Conservation (phyloP, 179 eudicot genomes). For the Vitellaria paradoxa region DNA sequence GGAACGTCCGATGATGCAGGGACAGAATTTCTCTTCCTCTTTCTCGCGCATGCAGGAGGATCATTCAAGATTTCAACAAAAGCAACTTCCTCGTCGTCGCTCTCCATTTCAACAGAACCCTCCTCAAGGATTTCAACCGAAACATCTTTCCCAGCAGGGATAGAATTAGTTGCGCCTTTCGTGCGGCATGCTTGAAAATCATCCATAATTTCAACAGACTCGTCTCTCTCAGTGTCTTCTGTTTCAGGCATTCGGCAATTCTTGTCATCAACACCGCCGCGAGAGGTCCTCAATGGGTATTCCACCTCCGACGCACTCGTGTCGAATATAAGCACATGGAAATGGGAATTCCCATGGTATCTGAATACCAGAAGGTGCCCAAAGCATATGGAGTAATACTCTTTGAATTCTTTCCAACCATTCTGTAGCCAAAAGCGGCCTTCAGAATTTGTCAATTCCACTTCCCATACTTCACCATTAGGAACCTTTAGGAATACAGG, state of each 20-base stretch:
- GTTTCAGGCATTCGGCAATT: not conserved
- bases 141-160: not conserved
- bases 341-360: slow-evolving; percentile 34
- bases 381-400: slow-evolving; percentile 28
- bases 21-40: no score
- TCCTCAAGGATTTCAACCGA: not conserved
- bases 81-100: no score
- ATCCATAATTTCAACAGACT: no score
- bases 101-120: not conserved
- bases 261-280: not conserved
- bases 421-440: slow-evolving; percentile 32
- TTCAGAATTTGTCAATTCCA: slow-evolving; percentile 22
- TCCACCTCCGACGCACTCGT: slow-evolving; percentile 37
- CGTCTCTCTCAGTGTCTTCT: not conserved
- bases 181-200: not conserved
- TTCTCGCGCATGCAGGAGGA: no score
- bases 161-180: not conserved
- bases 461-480: slow-evolving; percentile 34
- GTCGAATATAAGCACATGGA: slow-evolving; percentile 41
- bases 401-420: slow-evolving; percentile 51
- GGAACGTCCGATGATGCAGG: not conserved
- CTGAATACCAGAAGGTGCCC: slow-evolving; percentile 42
- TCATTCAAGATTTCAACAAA: no score
- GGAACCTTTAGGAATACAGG: slow-evolving; percentile 25
- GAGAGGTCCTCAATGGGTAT: slow-evolving; percentile 13